Base-by-base conservation (phyloP, 768 basidiomycete genomes). In the Lactarius sp. region DNA sequence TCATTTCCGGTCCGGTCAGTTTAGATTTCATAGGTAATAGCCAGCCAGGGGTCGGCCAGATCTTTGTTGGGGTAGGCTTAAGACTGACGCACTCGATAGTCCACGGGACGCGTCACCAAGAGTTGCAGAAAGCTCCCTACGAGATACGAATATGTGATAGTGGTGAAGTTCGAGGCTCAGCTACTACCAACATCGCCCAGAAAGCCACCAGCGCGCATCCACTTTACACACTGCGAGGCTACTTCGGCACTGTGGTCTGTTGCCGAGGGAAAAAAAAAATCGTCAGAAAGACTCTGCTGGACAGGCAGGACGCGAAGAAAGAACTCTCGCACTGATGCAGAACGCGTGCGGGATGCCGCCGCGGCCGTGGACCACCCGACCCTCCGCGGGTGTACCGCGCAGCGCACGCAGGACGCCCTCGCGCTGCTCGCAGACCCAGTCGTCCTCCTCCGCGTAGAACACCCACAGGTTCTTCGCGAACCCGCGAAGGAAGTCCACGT, bases 371-470 rank as follows among this genome's bases (percentile, higher is more conserved):
- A 79, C 78, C 36, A 84, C 73, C 64, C 71, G 77, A 37, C 66
- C 69, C 49, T 71, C 73, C 4, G 75, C 73, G 22, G 76, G 73
- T 59, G 86, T 73, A 4, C 70, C 72, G 3, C 66, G 69, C 41
- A 86, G 65, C 13, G 39, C 52, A 16, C 44, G 33, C 49, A 65
- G 34, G 16, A 89, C 73, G 6, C 67, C 62, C 18, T 77, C 73
- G 62, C 78, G 81, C 57, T 87, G 78, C 54, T 78, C 73, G 8
- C 85, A 86, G 46, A 92, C 85, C 88, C 89, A 91, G 51, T 80
- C 81, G 70, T 91, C 89, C 6, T 73, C 37, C 44, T 81, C 76
- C 3, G 83, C 88, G 73, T 84, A 89, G 70, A 84, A 86, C 20
- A 87, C 74, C 69, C 76, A 81, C 18, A 83, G 39, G 9, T 71